Base-by-base conservation (phyloP, 805 yeast genomes). In the Candida yuanshanica region DNA sequence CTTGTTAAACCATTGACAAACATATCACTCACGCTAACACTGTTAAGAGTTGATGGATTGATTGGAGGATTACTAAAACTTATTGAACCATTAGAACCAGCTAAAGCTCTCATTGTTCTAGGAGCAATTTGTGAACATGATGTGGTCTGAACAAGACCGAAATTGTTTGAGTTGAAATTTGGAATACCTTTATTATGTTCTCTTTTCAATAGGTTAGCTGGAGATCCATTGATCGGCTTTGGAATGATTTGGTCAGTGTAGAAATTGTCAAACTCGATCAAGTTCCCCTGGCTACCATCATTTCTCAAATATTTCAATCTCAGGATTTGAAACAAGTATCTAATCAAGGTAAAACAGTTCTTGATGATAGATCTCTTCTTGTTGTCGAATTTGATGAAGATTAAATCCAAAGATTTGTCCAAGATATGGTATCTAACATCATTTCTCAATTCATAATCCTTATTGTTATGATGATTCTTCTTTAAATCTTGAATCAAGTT, bases 401-500 rank as follows among this genome's bases (percentile, higher is more conserved):
- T 60, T 40, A 58, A 48, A 33, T 59, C 63, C 24, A 60, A 48
- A 1, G 62, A 51, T 43, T 59, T 58, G 36, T 59, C 60, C 38
- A 60, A 45, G 10, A 60, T 26, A 31, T 59, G 55, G 36, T 53
- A 60, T 42, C 65, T 53, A 26, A 59, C 45, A 43, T 60, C 65
- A 38, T 56, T 59, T 40, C 68, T 63, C 43, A 68, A 46, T 37
- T 56, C 61, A 38, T 52, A 55, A 4, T 43, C 35, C 18, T 37
- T 43, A 36, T 52, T 50, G 22, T 58, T 51, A 11, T 59, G 50
- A 9, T 59, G 50, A 43, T 64, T 64, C 41, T 53, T 52, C 32
- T 55, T 60, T 53, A 76, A 63, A 52, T 77, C 79, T 7, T 76
- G 72, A 2, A 75, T 68, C 37, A 78, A 64, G 24, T 77, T 73